Base-by-base conservation (phyloP, 495 filamentous ascomycete genomes). In the Penicillium diatomitis region DNA sequence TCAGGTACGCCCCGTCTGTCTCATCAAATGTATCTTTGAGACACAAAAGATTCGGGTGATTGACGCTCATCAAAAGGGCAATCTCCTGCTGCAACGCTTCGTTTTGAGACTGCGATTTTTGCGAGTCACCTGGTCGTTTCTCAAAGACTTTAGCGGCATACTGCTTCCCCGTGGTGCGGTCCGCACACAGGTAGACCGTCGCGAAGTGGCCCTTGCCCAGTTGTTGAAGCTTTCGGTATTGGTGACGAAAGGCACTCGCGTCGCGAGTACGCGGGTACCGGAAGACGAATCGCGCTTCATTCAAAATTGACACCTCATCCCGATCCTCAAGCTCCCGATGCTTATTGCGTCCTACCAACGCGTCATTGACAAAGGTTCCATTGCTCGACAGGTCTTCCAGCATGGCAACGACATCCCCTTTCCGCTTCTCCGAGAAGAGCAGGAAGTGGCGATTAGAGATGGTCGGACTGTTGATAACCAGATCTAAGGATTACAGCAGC, bases 161-260 rank as follows among this genome's bases (percentile, higher is more conserved):
- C 34, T 84, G 77, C 44, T 81, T 76, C 12, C 94, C 94, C 0
- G 86, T 86, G 39, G 79, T 71, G 62, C 88, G 88, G 64, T 97
- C 89, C 2, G 89, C 79, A 54, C 90, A 96, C 2, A 95, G 71
- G 60, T 90, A 94, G 8, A 99, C 94, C 7, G 90, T 88, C 38
- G 94, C 94, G 67, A 97, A 97, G 63, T 96, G 90, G 20, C 94
- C 94, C 64, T 95, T 96, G 49, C 94, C 94, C 9, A 99, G 81
- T 63, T 90, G 87, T 47, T 90, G 81, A 35, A 87, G 75, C 9
- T 91, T 77, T 8, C 79, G 83, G 62, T 92, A 99, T 55, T 95
- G 87, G 54, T 95, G 88, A 32, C 74, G 64, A 70, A 99, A 99
- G 3, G 73, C 81, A 58, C 83, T 88, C 28, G 84, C 80, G 31